Conservation (phyloP, 768 basidiomycete genomes). For the Lepiota brunneoincarnata region DNA sequence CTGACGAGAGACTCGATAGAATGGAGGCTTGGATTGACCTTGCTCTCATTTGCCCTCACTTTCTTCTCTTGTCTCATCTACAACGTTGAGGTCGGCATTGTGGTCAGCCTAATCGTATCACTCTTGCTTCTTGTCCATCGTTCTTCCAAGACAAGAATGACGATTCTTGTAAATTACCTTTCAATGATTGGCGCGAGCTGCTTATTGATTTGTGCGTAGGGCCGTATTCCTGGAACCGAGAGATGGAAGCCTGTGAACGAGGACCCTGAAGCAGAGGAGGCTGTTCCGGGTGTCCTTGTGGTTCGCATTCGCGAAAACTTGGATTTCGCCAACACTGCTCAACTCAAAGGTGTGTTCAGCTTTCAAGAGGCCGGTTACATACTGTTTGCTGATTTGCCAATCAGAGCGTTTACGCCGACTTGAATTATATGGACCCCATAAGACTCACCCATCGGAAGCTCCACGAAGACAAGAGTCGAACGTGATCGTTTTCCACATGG, state of each 20-base stretch:
- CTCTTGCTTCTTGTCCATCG: conserved; percentile 87
- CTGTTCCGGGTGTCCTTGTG: conserved; percentile 78
- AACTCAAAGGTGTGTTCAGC: conserved; percentile 68
- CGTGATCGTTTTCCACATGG: conserved; percentile 88
- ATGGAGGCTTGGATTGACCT: conserved; percentile 95
- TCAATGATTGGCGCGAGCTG: background rate
- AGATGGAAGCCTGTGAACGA: conserved; percentile 91
- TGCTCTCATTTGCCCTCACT: conserved; percentile 80
- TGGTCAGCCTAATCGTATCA: conserved; percentile 85
- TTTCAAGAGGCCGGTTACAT: background rate
- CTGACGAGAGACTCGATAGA: conserved; percentile 29
- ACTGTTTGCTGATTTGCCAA: background rate
- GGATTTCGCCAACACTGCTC: conserved; percentile 95
- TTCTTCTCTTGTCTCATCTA: conserved; percentile 86
- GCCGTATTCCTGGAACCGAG: conserved; percentile 84
- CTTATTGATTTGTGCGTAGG: conserved; percentile 40
- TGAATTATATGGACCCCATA: conserved; percentile 82
- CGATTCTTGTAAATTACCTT: conserved; percentile 63
- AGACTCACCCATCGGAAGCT: conserved; percentile 85
- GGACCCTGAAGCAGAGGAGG: conserved; percentile 80
- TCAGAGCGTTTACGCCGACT: conserved; percentile 78
- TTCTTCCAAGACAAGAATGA: conserved; percentile 87
- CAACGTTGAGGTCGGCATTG: conserved; percentile 90
- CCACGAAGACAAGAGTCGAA: conserved; percentile 73
- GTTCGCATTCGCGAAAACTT: conserved; percentile 87